Evolutionary conservation across 2,329 filamentous ascomycete species (phyloP).

Genomic region (Penicillium paneum): DNA sequence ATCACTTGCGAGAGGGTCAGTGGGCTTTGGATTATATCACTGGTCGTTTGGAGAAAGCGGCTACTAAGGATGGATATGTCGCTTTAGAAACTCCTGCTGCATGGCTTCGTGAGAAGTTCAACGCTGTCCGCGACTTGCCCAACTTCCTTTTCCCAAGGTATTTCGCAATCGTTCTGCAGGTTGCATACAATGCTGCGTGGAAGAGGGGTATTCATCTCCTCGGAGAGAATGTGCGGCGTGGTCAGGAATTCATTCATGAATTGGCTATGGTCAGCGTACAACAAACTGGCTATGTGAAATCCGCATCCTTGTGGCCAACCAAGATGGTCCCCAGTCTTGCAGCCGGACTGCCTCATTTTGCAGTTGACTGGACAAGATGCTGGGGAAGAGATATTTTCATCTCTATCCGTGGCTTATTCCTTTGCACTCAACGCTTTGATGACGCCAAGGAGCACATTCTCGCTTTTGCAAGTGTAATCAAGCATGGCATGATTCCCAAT

Average conservation of each 20-base stretch:
- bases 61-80: conserved; percentile 60
- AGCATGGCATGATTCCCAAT: conserved; percentile 98
- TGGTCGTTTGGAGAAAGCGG: conserved; percentile 70
- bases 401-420: conserved; percentile 82
- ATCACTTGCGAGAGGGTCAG: conserved; percentile 84
- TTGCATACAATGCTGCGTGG: conserved; percentile 80
- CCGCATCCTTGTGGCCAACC: conserved; percentile 83
- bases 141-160: conserved; percentile 89
- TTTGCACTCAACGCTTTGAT: conserved; percentile 81
- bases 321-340: conserved; percentile 83
- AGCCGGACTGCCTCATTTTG: conserved; percentile 90
- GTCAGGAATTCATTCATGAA: conserved; percentile 84
- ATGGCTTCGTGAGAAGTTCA: conserved; percentile 82
- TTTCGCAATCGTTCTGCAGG: conserved; percentile 84
- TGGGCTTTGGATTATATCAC: conserved; percentile 91
- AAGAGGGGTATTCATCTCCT: conserved; percentile 76
- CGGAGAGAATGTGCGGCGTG: conserved; percentile 69
- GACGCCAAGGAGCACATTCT: conserved; percentile 93
- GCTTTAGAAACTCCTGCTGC: conserved; percentile 62
- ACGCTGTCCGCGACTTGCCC: conserved; percentile 79
- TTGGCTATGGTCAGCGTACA: conserved; percentile 90
- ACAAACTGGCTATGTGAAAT: conserved; percentile 83
- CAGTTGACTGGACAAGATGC: conserved; percentile 89
- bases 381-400: conserved; percentile 99
- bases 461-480: conserved; percentile 91